phyloP scores from a whole-genome alignment of 371 early-diverging fungal genomes.

The Syncephalis plumigaleata region DNA sequence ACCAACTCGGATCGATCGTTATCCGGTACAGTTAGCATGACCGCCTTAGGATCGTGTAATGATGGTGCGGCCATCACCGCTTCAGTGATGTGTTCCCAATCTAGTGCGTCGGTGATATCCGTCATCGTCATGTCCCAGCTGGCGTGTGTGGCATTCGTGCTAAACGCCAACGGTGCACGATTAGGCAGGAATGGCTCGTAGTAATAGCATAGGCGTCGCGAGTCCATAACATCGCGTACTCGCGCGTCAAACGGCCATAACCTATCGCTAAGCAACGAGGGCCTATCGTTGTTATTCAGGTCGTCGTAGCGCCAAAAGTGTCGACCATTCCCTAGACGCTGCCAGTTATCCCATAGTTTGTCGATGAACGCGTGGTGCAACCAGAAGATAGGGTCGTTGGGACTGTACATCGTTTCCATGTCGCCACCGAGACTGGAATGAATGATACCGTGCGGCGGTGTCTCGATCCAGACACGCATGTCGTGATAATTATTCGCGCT shows the following conservation, averaged over 20 bases:
- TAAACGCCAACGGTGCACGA: no score
- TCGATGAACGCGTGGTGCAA: constrained; percentile 30
- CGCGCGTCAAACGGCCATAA: not conserved
- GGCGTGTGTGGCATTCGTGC: no score
- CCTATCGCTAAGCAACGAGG: not conserved
- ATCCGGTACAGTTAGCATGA: not conserved
- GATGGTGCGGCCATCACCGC: no score
- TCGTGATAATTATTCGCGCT: constrained; percentile 10
- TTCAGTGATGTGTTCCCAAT: no score
- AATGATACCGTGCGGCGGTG: constrained; percentile 21
- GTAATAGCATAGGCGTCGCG: constrained; percentile 1
- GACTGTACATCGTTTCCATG: constrained; percentile 13
- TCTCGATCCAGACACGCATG: constrained; percentile 18
- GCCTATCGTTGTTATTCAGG: not conserved
- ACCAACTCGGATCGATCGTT: not conserved
- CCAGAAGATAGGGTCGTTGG: constrained; percentile 40
- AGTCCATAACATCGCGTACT: constrained; percentile 4
- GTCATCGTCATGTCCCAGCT: no score
- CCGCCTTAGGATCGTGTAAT: no score
- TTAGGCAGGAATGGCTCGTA: not conserved
- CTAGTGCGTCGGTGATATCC: no score
- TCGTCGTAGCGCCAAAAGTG: not conserved
- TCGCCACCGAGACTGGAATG: constrained; percentile 24
- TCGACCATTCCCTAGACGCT: not conserved
- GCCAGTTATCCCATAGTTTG: constrained; percentile 2